Percentiles rank a stretch among this genome's conserved stretches.
Evolutionary conservation across 2,329 filamentous ascomycete species (phyloP).

Genomic region (Helicocarpus griseus): DNA sequence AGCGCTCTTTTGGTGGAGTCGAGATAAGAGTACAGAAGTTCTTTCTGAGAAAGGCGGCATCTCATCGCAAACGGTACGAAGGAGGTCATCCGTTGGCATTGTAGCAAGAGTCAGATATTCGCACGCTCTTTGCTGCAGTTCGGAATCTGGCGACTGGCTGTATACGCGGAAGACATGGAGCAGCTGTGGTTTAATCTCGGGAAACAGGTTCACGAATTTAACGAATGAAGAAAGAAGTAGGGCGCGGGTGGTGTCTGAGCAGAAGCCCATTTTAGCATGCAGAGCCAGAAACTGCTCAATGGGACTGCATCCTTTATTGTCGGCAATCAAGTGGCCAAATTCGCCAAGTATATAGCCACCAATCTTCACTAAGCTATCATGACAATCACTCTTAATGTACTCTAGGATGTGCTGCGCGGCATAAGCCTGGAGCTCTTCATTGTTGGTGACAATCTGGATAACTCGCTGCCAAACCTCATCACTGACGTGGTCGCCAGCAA

Average conservation of each 20-base stretch:
- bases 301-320: constrained; percentile 82
- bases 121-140: constrained; percentile 91
- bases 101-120: constrained; percentile 84
- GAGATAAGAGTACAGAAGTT: constrained; percentile 80
- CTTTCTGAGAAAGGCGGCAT: constrained; percentile 98
- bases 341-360: constrained; percentile 93
- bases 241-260: constrained; percentile 78
- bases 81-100: constrained; percentile 77
- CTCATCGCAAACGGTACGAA: constrained; percentile 91
- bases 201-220: constrained; percentile 97
- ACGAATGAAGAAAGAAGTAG: constrained; percentile 93
- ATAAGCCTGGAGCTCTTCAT: constrained; percentile 95
- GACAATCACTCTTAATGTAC: constrained; percentile 86
- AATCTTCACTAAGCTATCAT: constrained; percentile 96
- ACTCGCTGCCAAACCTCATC: constrained; percentile 99
- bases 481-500: constrained; percentile 96
- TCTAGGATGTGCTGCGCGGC: constrained; percentile 87
- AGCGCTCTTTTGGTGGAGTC: constrained; percentile 88
- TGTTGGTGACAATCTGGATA: constrained; percentile 98
- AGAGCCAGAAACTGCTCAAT: constrained; percentile 95
- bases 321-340: constrained; percentile 92
- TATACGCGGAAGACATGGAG: constrained; percentile 84
- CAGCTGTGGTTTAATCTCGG: constrained; percentile 94
- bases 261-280: constrained; percentile 79
- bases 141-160: constrained; percentile 88